Conservation (phyloP, 192 early-diverging fungal genomes). For the Coemansia sp. region DNA sequence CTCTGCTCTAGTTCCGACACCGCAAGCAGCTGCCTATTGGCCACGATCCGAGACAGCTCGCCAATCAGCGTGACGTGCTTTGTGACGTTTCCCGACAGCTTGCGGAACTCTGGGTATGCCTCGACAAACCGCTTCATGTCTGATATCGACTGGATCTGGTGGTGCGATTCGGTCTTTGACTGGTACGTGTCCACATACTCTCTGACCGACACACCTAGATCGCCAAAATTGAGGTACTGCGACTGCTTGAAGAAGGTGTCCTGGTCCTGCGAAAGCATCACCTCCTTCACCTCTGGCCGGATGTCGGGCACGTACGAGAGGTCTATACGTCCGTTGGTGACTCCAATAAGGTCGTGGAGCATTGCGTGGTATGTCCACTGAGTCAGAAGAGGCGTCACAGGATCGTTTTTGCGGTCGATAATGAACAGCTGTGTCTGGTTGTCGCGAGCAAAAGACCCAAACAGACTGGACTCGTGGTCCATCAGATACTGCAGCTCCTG, state of each 20-base stretch:
- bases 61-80: constrained; percentile 98
- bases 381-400: constrained; percentile 88
- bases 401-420: constrained; percentile 93
- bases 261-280: constrained; percentile 86
- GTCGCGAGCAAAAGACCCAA: constrained; percentile 54
- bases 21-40: constrained; percentile 72
- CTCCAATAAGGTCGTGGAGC: constrained; percentile 94
- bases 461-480: constrained; percentile 45
- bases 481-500: constrained; percentile 60
- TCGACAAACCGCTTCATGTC: constrained; percentile 99
- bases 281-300: constrained; percentile 84
- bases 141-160: constrained; percentile 90
- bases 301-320: constrained; percentile 81
- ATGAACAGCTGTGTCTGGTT: constrained; percentile 88
- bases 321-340: constrained; percentile 90
- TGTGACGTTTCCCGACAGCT: constrained; percentile 93
- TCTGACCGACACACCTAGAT: constrained; percentile 92
- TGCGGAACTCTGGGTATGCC: constrained; percentile 97
- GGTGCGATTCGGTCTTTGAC: constrained; percentile 82
- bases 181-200: constrained; percentile 94
- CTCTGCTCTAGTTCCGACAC: constrained; percentile 94
- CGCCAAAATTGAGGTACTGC: constrained; percentile 93
- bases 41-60: constrained; percentile 87
- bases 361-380: constrained; percentile 99
- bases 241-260: constrained; percentile 90